phyloP scores from a whole-genome alignment of 2,329 filamentous ascomycete genomes.

The Cadophora sp. region DNA sequence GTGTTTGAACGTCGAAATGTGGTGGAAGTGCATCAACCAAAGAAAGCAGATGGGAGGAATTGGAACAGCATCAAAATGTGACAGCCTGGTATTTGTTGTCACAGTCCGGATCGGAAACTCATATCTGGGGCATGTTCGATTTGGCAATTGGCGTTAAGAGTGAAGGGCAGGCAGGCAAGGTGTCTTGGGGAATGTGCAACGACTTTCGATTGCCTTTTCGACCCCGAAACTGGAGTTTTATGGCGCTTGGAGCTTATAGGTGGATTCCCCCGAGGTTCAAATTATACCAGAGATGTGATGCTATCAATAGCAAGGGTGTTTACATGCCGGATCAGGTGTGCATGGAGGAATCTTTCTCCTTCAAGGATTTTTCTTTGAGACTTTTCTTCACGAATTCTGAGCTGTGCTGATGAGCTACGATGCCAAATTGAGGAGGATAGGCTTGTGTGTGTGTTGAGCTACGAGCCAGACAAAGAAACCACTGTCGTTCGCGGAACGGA shows the following conservation, averaged over 20 bases:
- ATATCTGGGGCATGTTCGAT: not conserved
- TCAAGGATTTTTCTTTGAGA: not conserved
- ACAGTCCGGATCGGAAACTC: not conserved
- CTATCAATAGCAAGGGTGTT: conserved; percentile 9
- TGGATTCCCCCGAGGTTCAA: conserved; percentile 7
- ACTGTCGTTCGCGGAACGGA: conserved; percentile 9
- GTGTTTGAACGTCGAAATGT: not conserved
- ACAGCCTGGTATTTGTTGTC: not conserved
- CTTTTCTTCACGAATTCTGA: not conserved
- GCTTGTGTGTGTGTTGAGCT: not conserved
- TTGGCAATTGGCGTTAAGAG: conserved; percentile 10
- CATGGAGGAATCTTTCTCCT: not conserved
- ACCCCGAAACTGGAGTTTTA: conserved; percentile 5
- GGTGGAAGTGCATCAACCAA: not conserved
- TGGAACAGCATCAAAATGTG: not conserved
- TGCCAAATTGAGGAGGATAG: not conserved
- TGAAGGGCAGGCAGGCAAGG: conserved; percentile 14
- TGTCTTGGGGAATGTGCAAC: conserved; percentile 5
- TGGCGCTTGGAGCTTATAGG: conserved; percentile 9
- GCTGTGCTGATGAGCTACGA: not conserved
- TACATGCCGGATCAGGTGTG: not conserved
- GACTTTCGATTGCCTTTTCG: not conserved
- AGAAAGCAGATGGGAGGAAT: not conserved
- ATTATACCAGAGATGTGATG: conserved; percentile 12
- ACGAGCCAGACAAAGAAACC: not conserved